A percentile compares a stretch with the other conserved stretches of the same genome.
Evolutionary conservation across 306 rosid species (phyloP).

Genomic region (Trichosanthes truncata): DNA sequence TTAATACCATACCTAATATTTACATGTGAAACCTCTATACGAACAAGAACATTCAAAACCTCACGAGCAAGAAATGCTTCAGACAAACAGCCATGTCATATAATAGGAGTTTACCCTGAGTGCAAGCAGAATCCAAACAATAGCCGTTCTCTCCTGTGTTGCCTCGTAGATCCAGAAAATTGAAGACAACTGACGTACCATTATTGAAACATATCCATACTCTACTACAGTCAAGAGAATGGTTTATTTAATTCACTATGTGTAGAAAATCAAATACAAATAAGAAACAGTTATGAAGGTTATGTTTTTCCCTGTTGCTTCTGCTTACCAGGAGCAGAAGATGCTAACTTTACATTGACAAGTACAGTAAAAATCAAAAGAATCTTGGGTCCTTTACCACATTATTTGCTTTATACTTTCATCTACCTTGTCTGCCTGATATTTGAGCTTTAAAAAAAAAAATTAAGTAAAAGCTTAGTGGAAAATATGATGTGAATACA

Average conservation of each 20-base stretch:
- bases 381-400: not conserved
- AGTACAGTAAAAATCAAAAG: not conserved
- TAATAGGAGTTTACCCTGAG: too few species aligned
- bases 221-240: not conserved
- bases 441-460: not conserved
- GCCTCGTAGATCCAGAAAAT: not conserved
- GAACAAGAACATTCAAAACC: not conserved
- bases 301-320: not conserved
- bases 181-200: not conserved
- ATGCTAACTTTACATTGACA: not conserved
- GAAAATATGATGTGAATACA: conserved; percentile 3
- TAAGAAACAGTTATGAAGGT: not conserved
- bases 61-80: not conserved
- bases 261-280: not conserved
- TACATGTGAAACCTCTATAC: not conserved
- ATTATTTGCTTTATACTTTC: conserved; percentile 1
- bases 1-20: not conserved
- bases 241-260: not conserved
- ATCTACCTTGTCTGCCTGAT: not conserved
- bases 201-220: not conserved
- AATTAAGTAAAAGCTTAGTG: not conserved
- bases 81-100: not conserved
- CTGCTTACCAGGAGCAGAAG: conserved; percentile 7
- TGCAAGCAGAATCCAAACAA: not conserved
- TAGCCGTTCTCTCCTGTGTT: not conserved